Evolutionary conservation across 164 flowering plant species (phyloP), one percentile per base, ranked within the genome.

Genomic region (Nelumbo lutea): DNA sequence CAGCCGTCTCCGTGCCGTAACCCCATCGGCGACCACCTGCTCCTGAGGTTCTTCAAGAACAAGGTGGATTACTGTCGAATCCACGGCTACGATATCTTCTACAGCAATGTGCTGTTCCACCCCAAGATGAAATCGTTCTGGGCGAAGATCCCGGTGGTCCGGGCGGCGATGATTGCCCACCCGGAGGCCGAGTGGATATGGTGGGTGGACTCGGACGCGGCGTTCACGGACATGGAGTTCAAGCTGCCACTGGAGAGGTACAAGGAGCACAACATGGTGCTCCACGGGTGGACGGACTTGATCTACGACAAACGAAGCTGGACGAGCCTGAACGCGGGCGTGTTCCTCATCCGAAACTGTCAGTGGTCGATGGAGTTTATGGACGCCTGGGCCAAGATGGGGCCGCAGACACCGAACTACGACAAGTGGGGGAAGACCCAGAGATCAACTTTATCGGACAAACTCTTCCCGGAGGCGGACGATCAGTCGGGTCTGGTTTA

Each of bases 171-270:
- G 99, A 40, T 92, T 67, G 94, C 99, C 61, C 98, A 95, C 75
- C 99, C 99, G 68, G 97, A 92, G 74, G 87, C 88, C 38, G 98
- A 95, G 85, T 95, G 99, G 99, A 83, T 95, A 79, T 95, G 93
- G 93, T 95, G 98, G 99, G 93, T 95, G 45, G 99, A 95, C 83
- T 90, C 97, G 65, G 99, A 95, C 79, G 99, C 99, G 44, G 76
- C 82, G 51, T 77, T 95, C 77, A 89, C 98, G 42, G 99, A 92
- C 76, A 95, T 95, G 99, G 97, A 90, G 46, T 95, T 89, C 81
- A 76, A 81, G 77, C 86, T 89, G 8, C 99, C 99, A 0, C 69
- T 94, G 40, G 78, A 80, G 9, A 79, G 79, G 50, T 94, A 92
- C 83, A 73, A 65, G 50, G 70, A 75, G 61, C 83, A 87, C 66